Percentiles rank a stretch among this genome's conserved stretches.
These are phyloP conservation scores for Rhodotorula kratochvilovae DNA, from an alignment of 768 basidiomycete species.

Conservation along the genomic window DNA sequence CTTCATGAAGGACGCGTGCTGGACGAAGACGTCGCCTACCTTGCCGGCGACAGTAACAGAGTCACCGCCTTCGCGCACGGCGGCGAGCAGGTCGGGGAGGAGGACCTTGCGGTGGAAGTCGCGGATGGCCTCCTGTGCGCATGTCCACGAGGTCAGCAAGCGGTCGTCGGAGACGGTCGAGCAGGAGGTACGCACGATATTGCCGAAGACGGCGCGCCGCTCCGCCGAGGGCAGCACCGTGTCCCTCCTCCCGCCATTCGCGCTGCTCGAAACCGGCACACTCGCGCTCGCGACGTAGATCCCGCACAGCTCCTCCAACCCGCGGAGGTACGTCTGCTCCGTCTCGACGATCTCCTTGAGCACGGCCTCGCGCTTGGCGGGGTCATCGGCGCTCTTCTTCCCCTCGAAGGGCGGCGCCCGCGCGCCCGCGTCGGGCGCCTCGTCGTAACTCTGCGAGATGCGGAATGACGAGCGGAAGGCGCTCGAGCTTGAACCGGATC, in stretches of 20 bases:
- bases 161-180: not conserved
- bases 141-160: not conserved
- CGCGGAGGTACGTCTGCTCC: conserved; percentile 88
- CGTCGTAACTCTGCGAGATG: conserved; percentile 16
- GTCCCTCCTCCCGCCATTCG: conserved; percentile 68
- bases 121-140: conserved; percentile 66
- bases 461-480: conserved; percentile 4
- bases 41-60: conserved; percentile 60
- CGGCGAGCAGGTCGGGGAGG: conserved; percentile 78
- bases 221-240: conserved; percentile 79
- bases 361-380: conserved; percentile 72
- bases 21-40: conserved; percentile 82
- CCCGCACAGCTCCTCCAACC: conserved; percentile 86
- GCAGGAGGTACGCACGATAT: conserved; percentile 51
- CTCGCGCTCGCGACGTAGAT: conserved; percentile 88
- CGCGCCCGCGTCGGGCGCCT: not conserved
- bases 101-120: conserved; percentile 91
- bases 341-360: conserved; percentile 92
- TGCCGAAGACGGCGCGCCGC: conserved; percentile 84
- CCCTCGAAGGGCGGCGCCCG: not conserved
- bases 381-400: conserved; percentile 63
- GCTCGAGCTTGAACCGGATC: not conserved
- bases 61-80: conserved; percentile 42
- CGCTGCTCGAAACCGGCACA: conserved; percentile 57
- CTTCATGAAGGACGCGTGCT: conserved; percentile 93